Base-by-base conservation (phyloP, 768 basidiomycete genomes). In the Aureoboletus auriporus region DNA sequence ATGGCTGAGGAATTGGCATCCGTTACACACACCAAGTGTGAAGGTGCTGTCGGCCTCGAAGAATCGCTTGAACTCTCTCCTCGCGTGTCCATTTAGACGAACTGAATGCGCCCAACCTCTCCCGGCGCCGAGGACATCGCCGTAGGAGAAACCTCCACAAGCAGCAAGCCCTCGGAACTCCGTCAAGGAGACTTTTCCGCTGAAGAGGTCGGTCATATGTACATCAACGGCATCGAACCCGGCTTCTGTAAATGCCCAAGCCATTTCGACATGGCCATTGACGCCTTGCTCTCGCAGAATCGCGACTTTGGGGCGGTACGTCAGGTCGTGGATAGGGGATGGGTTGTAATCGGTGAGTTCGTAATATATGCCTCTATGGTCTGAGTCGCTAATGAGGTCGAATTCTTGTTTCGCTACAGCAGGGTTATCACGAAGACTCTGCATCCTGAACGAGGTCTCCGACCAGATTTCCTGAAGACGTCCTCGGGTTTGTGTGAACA, bases 31-130 rank as follows among this genome's bases (percentile, higher is more conserved):
- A 10, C 85, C 95, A 38, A 99, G 78, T 0, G 89, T 80, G 65
- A 98, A 98, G 0, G 93, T 91, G 57, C 82, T 75, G n/a, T 79
- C 69, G 36, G 90, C 75, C 43, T 74, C 64, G 73, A 99, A 97
- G 78, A 98, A 99, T 10, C 66, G 68, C 8, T 71, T 61, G 67
- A 98, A 97, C 61, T 92, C 86, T 17, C 64, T 69, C n/a, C 89
- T 78, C 3, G 91, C 89, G 11, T 68, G 71, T 38, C 75, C 72
- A 69, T 98, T 87, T 39, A 96, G 79, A 16, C 95, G 79, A 20
- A 93, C 86, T n/a, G 94, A 94, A 63, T 94, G 84, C 4, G 95
- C 94, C 96, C 96, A 99, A 20, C 95, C 95, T 66, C 88, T 94
- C 8, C 95, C 96, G 8, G 96, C 95, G 28, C 96, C 94, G 9